phyloP scores from a whole-genome alignment of 169 alveolate species.

The Plasmodium vivax region DNA sequence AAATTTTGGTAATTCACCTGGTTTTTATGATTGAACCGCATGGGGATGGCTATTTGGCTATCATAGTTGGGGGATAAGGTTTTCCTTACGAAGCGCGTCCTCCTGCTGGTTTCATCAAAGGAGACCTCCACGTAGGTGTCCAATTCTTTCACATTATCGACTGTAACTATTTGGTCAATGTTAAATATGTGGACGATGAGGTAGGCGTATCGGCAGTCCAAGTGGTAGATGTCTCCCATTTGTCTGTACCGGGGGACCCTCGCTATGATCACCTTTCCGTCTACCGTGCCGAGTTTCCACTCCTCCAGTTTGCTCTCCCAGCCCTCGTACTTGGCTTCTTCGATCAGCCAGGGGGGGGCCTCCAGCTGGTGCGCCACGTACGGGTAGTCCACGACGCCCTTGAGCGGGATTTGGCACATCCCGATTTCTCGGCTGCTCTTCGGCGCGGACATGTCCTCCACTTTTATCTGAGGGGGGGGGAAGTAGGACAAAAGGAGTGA shows the following conservation, averaged over 20 bases:
- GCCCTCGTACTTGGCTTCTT: constrained; percentile 81
- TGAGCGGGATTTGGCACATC: constrained; percentile 76
- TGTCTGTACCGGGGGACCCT: constrained; percentile 83
- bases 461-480: constrained; percentile 74
- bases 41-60: constrained; percentile 78
- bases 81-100: constrained; percentile 77
- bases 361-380: constrained; percentile 71
- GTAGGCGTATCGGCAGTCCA: constrained; percentile 36
- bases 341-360: constrained; percentile 78
- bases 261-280: constrained; percentile 76
- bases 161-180: constrained; percentile 79
- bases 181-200: constrained; percentile 76
- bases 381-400: constrained; percentile 83
- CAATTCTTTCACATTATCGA: constrained; percentile 70
- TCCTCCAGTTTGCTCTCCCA: constrained; percentile 79
- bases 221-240: constrained; percentile 54
- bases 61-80: constrained; percentile 78
- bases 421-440: constrained; percentile 78
- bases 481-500: no score
- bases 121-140: constrained; percentile 82
- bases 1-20: constrained; percentile 64
- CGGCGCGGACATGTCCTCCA: constrained; percentile 82
- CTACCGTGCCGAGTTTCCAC: constrained; percentile 77
- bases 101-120: constrained; percentile 76
- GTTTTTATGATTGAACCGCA: constrained; percentile 61